phyloP scores from a whole-genome alignment of 2,329 filamentous ascomycete species.

The Aspergillus fructus region DNA sequence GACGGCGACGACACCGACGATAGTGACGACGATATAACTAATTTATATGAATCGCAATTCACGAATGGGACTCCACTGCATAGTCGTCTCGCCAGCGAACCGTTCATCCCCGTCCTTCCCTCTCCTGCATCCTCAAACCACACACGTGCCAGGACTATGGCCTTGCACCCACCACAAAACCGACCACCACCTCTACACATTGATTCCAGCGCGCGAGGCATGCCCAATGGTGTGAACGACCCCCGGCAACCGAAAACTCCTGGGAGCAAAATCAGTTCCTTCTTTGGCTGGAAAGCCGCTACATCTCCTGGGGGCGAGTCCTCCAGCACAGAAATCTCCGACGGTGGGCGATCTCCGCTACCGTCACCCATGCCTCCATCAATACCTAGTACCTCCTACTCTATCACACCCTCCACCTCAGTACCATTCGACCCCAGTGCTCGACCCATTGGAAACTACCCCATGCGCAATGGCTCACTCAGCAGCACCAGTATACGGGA shows the following conservation, averaged over 20 bases:
- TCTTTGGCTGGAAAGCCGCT: constrained; percentile 65
- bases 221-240: constrained; percentile 32
- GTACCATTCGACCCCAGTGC: constrained; percentile 48
- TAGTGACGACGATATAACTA: constrained; percentile 29
- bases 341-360: constrained; percentile 57
- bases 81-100: constrained; percentile 44
- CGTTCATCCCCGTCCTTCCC: constrained; percentile 62
- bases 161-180: constrained; percentile 41
- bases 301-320: constrained; percentile 57
- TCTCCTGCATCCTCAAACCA: constrained; percentile 61
- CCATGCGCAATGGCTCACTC: constrained; percentile 42
- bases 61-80: constrained; percentile 40
- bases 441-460: constrained; percentile 50
- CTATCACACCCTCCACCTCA: constrained; percentile 42
- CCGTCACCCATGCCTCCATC: constrained; percentile 53
- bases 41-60: constrained; percentile 26
- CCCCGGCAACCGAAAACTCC: constrained; percentile 51
- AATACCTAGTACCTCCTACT: constrained; percentile 31
- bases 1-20: constrained; percentile 31
- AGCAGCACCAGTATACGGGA: constrained; percentile 45
- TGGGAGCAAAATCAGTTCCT: constrained; percentile 60
- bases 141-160: constrained; percentile 44
- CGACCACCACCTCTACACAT: constrained; percentile 46
- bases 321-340: constrained; percentile 63
- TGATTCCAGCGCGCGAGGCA: constrained; percentile 38